These are phyloP conservation scores for Phaeosphaeria sp. DNA, from an alignment of 2,329 filamentous ascomycete genomes.

Conservation along the genomic window DNA sequence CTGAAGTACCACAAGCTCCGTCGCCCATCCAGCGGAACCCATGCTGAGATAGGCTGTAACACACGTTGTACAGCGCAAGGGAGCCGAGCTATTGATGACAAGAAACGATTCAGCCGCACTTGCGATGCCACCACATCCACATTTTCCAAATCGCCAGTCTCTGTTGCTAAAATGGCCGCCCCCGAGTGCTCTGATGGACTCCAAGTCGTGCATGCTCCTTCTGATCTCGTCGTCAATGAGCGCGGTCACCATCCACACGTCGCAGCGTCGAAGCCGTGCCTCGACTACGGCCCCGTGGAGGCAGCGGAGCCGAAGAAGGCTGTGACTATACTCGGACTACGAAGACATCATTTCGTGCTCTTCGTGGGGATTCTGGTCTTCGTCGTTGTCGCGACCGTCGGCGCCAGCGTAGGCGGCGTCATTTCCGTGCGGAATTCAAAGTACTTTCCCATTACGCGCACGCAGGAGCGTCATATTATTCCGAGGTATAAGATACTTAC, in stretches of 20 bases:
- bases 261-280: background rate
- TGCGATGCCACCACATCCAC: background rate
- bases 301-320: background rate
- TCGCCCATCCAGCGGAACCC: background rate
- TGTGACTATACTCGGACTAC: background rate
- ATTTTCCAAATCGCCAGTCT: no score
- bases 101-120: background rate
- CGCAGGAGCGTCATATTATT: no score
- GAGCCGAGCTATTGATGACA: background rate
- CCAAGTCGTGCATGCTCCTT: background rate
- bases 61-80: background rate
- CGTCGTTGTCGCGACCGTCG: background rate
- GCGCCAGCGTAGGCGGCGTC: background rate
- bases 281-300: background rate
- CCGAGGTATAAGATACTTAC: no score
- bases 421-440: background rate
- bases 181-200: background rate
- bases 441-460: no score
- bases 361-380: background rate
- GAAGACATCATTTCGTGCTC: background rate
- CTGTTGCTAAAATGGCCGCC: background rate
- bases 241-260: background rate
- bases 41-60: background rate
- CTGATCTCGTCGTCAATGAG: background rate
- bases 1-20: background rate